Conservation (phyloP, 179 eudicot species). For the Beta lomatogona region DNA sequence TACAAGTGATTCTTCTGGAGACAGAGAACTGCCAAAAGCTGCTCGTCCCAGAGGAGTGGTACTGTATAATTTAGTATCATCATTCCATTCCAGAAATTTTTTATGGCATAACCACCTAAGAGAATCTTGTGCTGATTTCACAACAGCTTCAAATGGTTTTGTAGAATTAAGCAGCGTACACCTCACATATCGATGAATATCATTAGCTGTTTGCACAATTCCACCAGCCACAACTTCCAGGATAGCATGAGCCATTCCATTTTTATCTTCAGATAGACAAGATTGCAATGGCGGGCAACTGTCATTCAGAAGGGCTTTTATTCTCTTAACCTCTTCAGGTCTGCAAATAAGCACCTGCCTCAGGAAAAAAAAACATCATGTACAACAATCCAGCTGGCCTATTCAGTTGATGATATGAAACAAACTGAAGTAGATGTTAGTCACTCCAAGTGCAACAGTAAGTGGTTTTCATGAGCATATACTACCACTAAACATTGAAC, state of each 20-base stretch:
- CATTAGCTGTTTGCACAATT: constrained; percentile 94
- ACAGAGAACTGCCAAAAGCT: constrained; percentile 91
- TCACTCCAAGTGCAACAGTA: background rate
- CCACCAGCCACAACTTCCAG: constrained; percentile 98
- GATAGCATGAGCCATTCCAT: constrained; percentile 99
- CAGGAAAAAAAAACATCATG: constrained; percentile 15
- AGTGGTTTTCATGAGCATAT: background rate
- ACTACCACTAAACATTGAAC: background rate
- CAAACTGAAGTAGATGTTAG: constrained; percentile 1
- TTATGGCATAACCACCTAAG: constrained; percentile 89
- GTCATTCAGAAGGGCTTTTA: constrained; percentile 73
- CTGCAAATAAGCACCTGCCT: constrained; percentile 85
- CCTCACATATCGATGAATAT: constrained; percentile 94
- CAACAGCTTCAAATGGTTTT: constrained; percentile 96
- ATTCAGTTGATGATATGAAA: background rate
- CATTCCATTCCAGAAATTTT: constrained; percentile 97
- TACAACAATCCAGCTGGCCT: background rate
- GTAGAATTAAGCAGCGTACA: constrained; percentile 97
- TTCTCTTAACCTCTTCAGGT: constrained; percentile 82
- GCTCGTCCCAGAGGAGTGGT: constrained; percentile 95
- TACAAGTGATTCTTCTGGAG: constrained; percentile 98
- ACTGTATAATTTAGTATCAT: constrained; percentile 85
- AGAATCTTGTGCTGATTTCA: constrained; percentile 97
- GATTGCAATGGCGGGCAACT: constrained; percentile 92
- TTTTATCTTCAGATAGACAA: constrained; percentile 98